Percentiles rank a stretch among this genome's conserved stretches.
Conservation (phyloP, 768 basidiomycete genomes). For the Hemileccinum rubropunctum region DNA sequence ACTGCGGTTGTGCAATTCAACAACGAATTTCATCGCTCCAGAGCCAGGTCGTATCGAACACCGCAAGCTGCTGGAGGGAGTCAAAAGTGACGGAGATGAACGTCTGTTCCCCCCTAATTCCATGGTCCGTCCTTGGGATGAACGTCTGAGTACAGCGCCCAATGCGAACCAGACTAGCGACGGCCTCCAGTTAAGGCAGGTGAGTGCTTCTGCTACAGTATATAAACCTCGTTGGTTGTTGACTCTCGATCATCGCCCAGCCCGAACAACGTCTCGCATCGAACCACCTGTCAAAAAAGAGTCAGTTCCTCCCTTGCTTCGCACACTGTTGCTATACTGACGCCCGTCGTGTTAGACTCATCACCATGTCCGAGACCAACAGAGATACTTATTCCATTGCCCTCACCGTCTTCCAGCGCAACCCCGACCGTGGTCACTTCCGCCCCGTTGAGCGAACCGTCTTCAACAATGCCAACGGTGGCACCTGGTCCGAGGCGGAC, state of each 20-base stretch:
- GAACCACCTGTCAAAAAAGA: not conserved
- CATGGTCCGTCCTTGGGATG: too few relatives aligned
- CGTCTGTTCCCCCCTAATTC: too few relatives aligned
- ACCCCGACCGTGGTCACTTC: conserved; percentile 5
- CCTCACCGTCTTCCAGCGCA: conserved; percentile 1
- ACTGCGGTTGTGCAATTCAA: too few relatives aligned
- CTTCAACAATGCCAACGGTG: conserved; percentile 12
- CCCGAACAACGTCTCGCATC: not conserved
- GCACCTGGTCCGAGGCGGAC: conserved; percentile 28
- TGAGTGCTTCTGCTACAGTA: not conserved
- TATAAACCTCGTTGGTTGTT: not conserved
- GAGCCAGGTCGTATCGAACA: too few relatives aligned
- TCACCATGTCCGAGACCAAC: conserved; percentile 15
- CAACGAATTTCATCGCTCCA: too few relatives aligned
- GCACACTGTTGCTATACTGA: not conserved
- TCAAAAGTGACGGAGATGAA: too few relatives aligned
- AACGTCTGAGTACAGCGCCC: not conserved
- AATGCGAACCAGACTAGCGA: not conserved
- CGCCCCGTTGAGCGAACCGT: conserved; percentile 2
- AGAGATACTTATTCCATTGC: conserved; percentile 3
- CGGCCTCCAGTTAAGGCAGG: not conserved
- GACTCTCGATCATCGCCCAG: not conserved
- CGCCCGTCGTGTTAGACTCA: not conserved
- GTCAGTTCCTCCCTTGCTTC: not conserved
- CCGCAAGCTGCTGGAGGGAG: too few relatives aligned